Evolutionary conservation across 1,139 yeast genomes (phyloP), one percentile per base, ranked within the genome.

Genomic region (Citeromyces hawaiiensis): DNA sequence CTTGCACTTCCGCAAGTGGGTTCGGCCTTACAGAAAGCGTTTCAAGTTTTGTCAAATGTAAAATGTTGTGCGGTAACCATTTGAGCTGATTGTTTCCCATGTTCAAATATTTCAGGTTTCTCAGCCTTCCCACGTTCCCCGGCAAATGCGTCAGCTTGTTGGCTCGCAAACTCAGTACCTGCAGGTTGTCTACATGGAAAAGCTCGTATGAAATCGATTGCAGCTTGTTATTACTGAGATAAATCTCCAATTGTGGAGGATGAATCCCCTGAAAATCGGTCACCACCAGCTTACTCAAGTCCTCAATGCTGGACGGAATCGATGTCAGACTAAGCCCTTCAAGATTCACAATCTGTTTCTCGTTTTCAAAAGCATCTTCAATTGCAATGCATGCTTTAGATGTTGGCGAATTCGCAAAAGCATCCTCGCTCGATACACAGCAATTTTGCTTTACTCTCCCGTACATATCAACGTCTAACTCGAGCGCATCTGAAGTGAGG

Each of bases 241-340:
- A 72, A 14, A 78, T 51, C 42, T 71, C 70, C 36, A 72, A 50
- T 15, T 52, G 47, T 1, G 66, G 49, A 16, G 63, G 62, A 36
- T 59, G 56, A 7, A 63, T 51, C 1, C 57, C 57, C 2, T 63
- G 61, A n/a, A 53, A 52, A 2, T 52, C 46, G 3, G 59, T 63
- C 43, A 62, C 58, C 9, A 63, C 53, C 7, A 72, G 71, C 42
- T 72, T 63, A 45, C 64, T 61, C 46, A 76, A 56, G 48, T 77
- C 85, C 23, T 60, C 65, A 39, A 76, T 61, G 41, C 73, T 79
- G 36, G 63, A 68, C 0, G 86, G 83, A 2, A 78, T 54, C 4
- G 60, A 57, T 5, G 52, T 55, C 36, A 76, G 52, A 0, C 60
- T 62, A 47, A 69, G 49, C 14, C 59, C 53, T 39, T 72, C 76